A percentile compares a stretch with the other conserved stretches of the same genome.
These are phyloP conservation scores for Acrocalymma vagum DNA, from an alignment of 2,329 filamentous ascomycete genomes.

Conservation along the genomic window DNA sequence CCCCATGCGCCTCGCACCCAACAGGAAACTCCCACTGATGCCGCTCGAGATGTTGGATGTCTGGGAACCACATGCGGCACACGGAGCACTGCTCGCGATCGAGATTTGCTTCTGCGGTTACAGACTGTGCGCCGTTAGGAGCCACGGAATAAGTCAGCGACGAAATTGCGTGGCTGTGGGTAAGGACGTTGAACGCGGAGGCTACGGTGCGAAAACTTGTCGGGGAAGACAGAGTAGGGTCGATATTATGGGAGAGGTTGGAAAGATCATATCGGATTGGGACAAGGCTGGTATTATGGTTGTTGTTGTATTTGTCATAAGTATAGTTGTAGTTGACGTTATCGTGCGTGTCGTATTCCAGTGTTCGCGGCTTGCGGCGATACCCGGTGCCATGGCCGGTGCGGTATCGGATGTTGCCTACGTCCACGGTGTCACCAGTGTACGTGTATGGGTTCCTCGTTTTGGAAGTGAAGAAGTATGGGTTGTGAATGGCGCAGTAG, in stretches of 20 bases:
- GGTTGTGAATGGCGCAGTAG: conserved; percentile 21
- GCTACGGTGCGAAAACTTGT: conserved; percentile 4
- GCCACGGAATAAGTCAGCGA: conserved; percentile 19
- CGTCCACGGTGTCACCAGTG: conserved; percentile 12
- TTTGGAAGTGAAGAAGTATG: no score
- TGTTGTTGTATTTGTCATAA: conserved; percentile 4
- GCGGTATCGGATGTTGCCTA: conserved; percentile 10
- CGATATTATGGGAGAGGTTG: neutral
- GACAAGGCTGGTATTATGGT: conserved; percentile 1
- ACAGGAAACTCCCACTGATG: conserved; percentile 21
- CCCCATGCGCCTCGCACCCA: conserved; percentile 24
- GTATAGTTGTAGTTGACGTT: conserved; percentile 2
- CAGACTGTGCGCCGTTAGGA: conserved; percentile 12
- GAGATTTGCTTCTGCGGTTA: conserved; percentile 26
- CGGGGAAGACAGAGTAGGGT: conserved; percentile 3
- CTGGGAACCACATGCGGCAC: conserved; percentile 26
- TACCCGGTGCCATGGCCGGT: conserved; percentile 6
- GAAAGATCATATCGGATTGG: neutral
- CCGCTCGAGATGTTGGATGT: conserved; percentile 9
- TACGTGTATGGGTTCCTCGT: conserved; percentile 5
- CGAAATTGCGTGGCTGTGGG: conserved; percentile 19
- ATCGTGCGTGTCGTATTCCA: conserved; percentile 5
- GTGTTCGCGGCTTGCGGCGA: conserved; percentile 1
- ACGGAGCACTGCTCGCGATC: conserved; percentile 28
- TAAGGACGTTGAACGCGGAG: conserved; percentile 16